Base-by-base conservation (phyloP, 306 rosid species). In the Cicer cuneatum region DNA sequence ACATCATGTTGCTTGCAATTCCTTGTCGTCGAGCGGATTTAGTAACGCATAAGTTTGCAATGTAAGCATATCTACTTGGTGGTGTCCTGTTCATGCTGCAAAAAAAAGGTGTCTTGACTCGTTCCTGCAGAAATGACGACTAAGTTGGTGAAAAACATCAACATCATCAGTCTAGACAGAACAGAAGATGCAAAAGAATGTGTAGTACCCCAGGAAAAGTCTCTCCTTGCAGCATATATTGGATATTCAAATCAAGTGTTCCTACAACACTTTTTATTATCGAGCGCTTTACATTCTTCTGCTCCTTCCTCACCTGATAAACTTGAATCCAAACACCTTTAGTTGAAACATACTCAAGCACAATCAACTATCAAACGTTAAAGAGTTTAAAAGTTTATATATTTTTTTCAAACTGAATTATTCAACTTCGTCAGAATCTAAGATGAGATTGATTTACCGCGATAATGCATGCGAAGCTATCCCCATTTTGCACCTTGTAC, bases 181-280 rank as follows among this genome's bases (percentile, higher is more conserved):
- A 18, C 13, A 56, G 62, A 41, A 75, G 51, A 54, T 33, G 35
- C 51, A 59, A 71, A 47, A 69, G 69, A 71, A 54, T 38, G 61
- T 19, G 49, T 12, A 45, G 24, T 87, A 93, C 98, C 96, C 97
- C 92, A 1, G 98, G 98, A 85, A 85, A 89, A 53, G 88, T 91
- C 88, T 93, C 98, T 75, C 98, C 98, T 49, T 83, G 90, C 76
- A 88, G 80, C 86, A 91, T 66, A 81, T 85, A 79, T 54, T 83
- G 87, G 66, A 84, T 74, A 83, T 85, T 85, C 89, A 93, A 76
- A 82, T 93, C 98, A 46, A 93, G 97, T 62, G 97, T 93, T 84
- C 96, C 98, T 58, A 91, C 96, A 7, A 91, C 86, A 84, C 92
- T 88, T 81, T 87, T 91, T 66, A 93, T 16, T 60, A 88, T 75